phyloP scores from a whole-genome alignment of 495 filamentous ascomycete species.

The Neurospora terricola region DNA sequence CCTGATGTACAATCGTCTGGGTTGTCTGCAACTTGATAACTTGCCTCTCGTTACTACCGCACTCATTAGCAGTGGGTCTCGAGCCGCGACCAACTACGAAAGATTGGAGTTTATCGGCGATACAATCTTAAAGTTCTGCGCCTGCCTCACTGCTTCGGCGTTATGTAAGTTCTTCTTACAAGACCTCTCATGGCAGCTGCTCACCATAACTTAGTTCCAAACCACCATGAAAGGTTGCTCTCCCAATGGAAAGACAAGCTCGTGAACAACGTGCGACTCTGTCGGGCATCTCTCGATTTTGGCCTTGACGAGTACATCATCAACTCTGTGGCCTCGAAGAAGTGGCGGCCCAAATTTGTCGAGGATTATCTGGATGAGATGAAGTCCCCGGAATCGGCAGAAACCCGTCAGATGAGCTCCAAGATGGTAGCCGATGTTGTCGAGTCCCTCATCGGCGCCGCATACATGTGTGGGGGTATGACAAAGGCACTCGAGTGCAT shows the following conservation, averaged over 20 bases:
- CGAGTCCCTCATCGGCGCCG: conserved; percentile 71
- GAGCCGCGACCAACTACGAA: conserved; percentile 63
- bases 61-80: conserved; percentile 55
- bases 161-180: conserved; percentile 24
- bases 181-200: background rate
- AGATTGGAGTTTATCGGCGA: conserved; percentile 86
- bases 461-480: conserved; percentile 62
- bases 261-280: conserved; percentile 64
- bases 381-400: conserved; percentile 3
- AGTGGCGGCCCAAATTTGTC: conserved; percentile 61
- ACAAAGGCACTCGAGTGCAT: conserved; percentile 56
- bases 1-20: conserved; percentile 52
- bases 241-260: conserved; percentile 56
- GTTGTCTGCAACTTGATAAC: conserved; percentile 42
- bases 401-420: conserved; percentile 43
- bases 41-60: conserved; percentile 57
- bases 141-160: conserved; percentile 58
- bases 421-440: conserved; percentile 88
- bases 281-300: conserved; percentile 47
- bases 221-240: conserved; percentile 74
- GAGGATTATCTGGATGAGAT: conserved; percentile 34
- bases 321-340: conserved; percentile 33
- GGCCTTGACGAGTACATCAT: conserved; percentile 70
- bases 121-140: conserved; percentile 67
- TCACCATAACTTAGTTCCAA: conserved; percentile 31